Evolutionary conservation across 768 basidiomycete species (phyloP).

Genomic region (Collybia sp.): DNA sequence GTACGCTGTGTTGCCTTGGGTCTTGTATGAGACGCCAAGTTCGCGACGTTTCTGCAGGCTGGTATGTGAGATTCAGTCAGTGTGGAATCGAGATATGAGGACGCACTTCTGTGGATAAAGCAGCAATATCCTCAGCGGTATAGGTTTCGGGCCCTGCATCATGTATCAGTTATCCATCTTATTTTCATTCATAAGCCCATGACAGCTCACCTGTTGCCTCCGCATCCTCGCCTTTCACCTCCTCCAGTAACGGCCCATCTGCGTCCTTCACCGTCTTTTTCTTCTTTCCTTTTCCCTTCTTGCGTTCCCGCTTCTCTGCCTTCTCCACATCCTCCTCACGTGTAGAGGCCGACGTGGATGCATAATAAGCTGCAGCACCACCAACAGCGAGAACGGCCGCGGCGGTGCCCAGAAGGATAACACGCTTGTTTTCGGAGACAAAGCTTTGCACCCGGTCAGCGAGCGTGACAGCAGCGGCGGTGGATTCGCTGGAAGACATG

Average conservation of each 20-base stretch:
- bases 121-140: conserved; percentile 50
- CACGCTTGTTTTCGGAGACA: conserved; percentile 74
- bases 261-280: conserved; percentile 53
- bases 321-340: conserved; percentile 37
- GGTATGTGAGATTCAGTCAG: conserved; percentile 5
- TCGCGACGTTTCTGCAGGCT: conserved; percentile 54
- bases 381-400: conserved; percentile 68
- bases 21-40: conserved; percentile 61
- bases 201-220: conserved; percentile 22
- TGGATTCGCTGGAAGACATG: conserved; percentile 6
- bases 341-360: conserved; percentile 45
- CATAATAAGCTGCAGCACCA: conserved; percentile 68
- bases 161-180: too few species aligned
- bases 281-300: conserved; percentile 44
- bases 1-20: conserved; percentile 70
- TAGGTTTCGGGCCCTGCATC: conserved; percentile 34
- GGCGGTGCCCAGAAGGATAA: conserved; percentile 67
- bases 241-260: conserved; percentile 81
- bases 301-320: conserved; percentile 36
- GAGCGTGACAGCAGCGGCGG: conserved; percentile 17
- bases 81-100: conserved; percentile 8
- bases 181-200: too few species aligned
- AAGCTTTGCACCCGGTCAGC: conserved; percentile 65
- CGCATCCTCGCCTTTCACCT: conserved; percentile 44
- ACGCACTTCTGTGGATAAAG: conserved; percentile 54